Evolutionary conservation across 202 grass and related monocot species (phyloP), one percentile per base, ranked within the genome.

Genomic region (Zoysia matrella): DNA sequence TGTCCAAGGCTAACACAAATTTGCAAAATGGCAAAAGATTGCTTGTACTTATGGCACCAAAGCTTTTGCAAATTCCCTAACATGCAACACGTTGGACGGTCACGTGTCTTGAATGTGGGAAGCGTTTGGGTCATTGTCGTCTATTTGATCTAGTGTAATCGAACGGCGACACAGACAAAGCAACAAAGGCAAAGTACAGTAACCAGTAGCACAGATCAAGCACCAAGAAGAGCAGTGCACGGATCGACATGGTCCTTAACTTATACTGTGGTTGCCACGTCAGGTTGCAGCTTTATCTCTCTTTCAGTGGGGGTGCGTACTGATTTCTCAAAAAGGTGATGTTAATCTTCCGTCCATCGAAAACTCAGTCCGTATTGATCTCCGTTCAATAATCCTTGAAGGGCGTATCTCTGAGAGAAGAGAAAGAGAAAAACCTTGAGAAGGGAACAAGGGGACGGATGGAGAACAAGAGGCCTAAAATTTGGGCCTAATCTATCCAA

Each of bases 391-490:
- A 30, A 30, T 30, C 22, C 22, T 30, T 30, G 22, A 30, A 30
- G 22, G 22, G 22, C 22, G 22, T 30, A 30, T 30, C 22, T 30
- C 22, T n/a, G n/a, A 30, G 22, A 30, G 22, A 30, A 30, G 22
- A 30, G 22, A 11, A 9, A 36, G 36, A 8, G 2, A 46, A 46
- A 46, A 46, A 46, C 2, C 8, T 63, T 9, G 60, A 3, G 53
- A 13, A 12, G 48, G 16, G 64, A 22, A 64, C 68, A 62, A 81
- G 13, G 41, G 6, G 7, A 6, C 6, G 46, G 55, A 68, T 40
- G 72, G 10, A 83, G 41, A 74, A 57, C 50, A 74, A 40, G 80
- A 83, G 63, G 42, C 71, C 71, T 41, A 47, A 70, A 82, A 4
- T 54, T 46, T 6, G 10, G 52, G 15, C 9, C 46, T 22, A 63